Evolutionary conservation across 176 grass and related monocot species (phyloP).

Genomic region (Triticum dicoccoides): DNA sequence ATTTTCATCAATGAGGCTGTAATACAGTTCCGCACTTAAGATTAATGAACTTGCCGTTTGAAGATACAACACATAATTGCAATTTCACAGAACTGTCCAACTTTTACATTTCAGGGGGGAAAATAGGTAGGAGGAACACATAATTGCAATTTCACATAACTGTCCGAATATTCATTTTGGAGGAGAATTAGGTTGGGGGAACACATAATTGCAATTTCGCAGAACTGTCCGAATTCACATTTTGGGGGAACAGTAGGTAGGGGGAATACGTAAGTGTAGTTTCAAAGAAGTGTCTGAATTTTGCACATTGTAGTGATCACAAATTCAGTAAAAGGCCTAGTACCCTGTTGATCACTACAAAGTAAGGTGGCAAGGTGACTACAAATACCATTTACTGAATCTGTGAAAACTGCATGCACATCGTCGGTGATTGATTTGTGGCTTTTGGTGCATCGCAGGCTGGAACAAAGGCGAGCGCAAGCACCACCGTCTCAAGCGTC

Average conservation of each 20-base stretch:
- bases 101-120: not conserved
- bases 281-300: not conserved
- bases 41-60: not conserved
- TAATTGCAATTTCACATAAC: not conserved
- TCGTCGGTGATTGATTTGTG: not conserved
- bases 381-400: not conserved
- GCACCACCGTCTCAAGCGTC: slow-evolving; percentile 4
- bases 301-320: not conserved
- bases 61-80: not conserved
- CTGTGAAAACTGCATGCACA: not conserved
- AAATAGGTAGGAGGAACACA: not conserved
- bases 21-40: no score
- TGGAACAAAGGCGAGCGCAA: not conserved
- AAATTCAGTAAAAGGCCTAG: not conserved
- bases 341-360: not conserved
- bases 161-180: no score
- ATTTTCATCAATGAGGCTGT: no score
- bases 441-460: not conserved
- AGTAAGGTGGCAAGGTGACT: not conserved
- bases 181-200: no score
- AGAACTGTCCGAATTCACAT: no score
- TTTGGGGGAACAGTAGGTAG: not conserved
- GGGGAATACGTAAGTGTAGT: not conserved
- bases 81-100: not conserved
- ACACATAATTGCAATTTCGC: not conserved